phyloP scores from a whole-genome alignment of 129 eudicot species.

The Flaveria robusta region DNA sequence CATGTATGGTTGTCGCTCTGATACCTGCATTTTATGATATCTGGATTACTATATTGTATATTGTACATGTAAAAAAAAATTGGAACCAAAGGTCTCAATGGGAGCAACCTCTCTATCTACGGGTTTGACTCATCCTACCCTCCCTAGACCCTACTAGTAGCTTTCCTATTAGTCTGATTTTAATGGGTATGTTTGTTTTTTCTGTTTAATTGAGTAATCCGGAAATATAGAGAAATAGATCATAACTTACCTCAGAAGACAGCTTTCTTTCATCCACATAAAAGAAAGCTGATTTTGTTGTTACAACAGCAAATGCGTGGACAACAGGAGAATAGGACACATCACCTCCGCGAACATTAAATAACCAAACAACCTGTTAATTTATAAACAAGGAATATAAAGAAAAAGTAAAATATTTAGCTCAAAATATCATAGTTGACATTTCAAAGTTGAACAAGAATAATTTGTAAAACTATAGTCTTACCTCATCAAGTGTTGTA shows the following conservation, averaged over 20 bases:
- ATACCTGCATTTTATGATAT: no score
- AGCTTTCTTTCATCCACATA: constrained; percentile 83
- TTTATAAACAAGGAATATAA: constrained; percentile 15
- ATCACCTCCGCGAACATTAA: constrained; percentile 84
- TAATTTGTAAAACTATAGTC: background rate
- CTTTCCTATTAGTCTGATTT: no score
- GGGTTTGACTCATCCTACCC: no score
- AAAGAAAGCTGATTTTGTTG: constrained; percentile 70
- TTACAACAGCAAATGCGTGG: constrained; percentile 89
- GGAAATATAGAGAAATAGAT: constrained; percentile 10
- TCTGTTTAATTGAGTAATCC: background rate
- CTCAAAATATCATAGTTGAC: background rate
- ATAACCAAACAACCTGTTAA: constrained; percentile 91
- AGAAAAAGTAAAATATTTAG: background rate
- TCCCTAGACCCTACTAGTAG: no score
- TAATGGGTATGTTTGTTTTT: no score
- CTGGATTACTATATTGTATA: no score
- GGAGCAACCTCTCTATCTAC: no score
- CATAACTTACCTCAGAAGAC: constrained; percentile 69
- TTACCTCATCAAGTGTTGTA: constrained; percentile 89
- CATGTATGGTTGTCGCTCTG: no score
- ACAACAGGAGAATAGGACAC: constrained; percentile 93
- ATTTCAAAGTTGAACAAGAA: constrained; percentile 2
- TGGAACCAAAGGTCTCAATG: no score
- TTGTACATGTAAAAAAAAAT: no score